These are phyloP conservation scores for Fibroporia radiculosa DNA, from an alignment of 768 basidiomycete species.

Conservation along the genomic window DNA sequence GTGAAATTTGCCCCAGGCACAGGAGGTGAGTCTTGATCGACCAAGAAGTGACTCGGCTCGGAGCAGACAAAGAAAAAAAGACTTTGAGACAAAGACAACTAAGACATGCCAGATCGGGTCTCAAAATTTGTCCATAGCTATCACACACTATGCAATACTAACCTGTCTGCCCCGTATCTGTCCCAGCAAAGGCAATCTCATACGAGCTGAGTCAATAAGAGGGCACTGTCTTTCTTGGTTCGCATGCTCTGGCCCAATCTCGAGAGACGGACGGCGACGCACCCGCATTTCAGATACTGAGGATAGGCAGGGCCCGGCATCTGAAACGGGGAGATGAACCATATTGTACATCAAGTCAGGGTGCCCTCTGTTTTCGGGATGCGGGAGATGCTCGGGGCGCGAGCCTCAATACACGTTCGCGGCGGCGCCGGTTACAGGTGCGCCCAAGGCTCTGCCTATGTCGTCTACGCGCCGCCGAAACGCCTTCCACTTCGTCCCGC, in stretches of 20 bases:
- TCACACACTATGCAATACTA: neutral
- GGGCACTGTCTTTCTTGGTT: constrained; percentile 61
- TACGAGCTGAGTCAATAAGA: constrained; percentile 78
- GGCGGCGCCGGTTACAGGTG: constrained; percentile 11
- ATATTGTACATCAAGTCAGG: neutral
- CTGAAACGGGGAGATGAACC: constrained; percentile 16
- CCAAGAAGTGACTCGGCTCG: too few species aligned
- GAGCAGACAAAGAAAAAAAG: too few species aligned
- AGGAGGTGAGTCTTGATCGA: too few species aligned
- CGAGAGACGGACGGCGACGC: constrained; percentile 5
- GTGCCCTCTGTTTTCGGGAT: neutral
- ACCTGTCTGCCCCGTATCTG: constrained; percentile 84
- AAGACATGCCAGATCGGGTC: too few species aligned
- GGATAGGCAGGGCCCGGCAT: constrained; percentile 6
- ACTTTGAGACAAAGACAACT: too few species aligned
- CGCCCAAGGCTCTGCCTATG: constrained; percentile 54
- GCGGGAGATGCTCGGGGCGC: neutral
- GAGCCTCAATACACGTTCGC: neutral
- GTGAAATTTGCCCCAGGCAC: neutral
- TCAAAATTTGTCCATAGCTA: too few species aligned
- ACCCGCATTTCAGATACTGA: constrained; percentile 12
- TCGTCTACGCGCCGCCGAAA: constrained; percentile 72
- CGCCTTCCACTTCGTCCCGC: constrained; percentile 58
- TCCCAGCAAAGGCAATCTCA: constrained; percentile 64
- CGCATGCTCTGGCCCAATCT: constrained; percentile 7